Evolutionary conservation across 805 yeast species (phyloP).

Genomic region (Saturnispora sanitii): DNA sequence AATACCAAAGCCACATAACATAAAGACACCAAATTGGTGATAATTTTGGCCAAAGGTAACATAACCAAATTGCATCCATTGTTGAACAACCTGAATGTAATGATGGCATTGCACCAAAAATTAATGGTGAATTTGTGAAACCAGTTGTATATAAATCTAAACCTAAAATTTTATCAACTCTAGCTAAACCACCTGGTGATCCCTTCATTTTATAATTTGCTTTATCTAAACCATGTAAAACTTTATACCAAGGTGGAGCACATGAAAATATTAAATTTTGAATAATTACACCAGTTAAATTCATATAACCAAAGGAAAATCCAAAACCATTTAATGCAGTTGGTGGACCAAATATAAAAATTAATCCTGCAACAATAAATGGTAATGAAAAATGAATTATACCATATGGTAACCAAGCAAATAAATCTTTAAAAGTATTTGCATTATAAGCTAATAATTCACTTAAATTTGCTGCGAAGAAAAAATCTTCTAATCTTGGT

Average conservation of each 20-base stretch:
- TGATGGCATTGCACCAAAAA: conserved; percentile 72
- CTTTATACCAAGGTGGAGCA: conserved; percentile 97
- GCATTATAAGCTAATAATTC: conserved; percentile 73
- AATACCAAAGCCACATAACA: conserved; percentile 96
- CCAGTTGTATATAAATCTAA: conserved; percentile 74
- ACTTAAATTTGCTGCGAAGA: conserved; percentile 86
- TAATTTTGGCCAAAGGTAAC: conserved; percentile 68
- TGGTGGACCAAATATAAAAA: conserved; percentile 89
- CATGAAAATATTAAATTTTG: conserved; percentile 76
- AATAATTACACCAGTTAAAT: conserved; percentile 69
- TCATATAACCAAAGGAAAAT: conserved; percentile 93
- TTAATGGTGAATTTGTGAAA: conserved; percentile 79
- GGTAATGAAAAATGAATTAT: conserved; percentile 85
- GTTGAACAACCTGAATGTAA: conserved; percentile 92
- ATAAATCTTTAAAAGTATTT: conserved; percentile 55
- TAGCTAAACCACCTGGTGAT: conserved; percentile 88
- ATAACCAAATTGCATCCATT: conserved; percentile 81
- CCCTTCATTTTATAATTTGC: conserved; percentile 90
- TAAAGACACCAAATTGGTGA: conserved; percentile 61
- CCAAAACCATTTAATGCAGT: conserved; percentile 73
- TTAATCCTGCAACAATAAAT: conserved; percentile 66
- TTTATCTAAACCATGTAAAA: conserved; percentile 72
- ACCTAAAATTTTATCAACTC: conserved; percentile 75
- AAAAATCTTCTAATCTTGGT: conserved; percentile 87
- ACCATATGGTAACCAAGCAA: conserved; percentile 96